Evolutionary conservation across 192 early-diverging fungal species (phyloP), one percentile per base, ranked within the genome.

Genomic region (Phlyctochytrium arcticum): DNA sequence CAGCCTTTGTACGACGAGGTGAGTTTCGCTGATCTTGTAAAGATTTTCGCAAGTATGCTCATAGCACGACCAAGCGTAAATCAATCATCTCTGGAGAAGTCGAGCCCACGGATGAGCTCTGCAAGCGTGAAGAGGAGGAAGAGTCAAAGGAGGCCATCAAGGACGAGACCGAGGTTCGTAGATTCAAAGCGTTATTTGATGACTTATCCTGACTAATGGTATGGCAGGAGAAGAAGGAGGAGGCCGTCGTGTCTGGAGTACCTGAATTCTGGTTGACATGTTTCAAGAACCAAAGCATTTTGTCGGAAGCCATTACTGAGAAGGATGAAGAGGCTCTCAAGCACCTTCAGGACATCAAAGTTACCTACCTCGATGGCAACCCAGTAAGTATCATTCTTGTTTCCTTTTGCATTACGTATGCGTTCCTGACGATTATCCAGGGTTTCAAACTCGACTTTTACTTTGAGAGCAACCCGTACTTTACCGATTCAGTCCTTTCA

Each of bases 221-320:
- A 27, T 6, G 23, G 27, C 39, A 67, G 8, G 58, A 61, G 44
- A 48, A 60, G 57, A 48, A 49, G n/a, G 39, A 56, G 8, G 37
- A 10, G 15, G 32, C 53, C 24, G 54, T 19, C 30, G 21, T 66
- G 1, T 31, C 29, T 60, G 96, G 94, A 67, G 87, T 98, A 29
- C 97, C 97, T 39, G 85, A 92, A 57, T 98, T 99, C 86, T 98
- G 97, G 97, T 80, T 95, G 36, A 97, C 93, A 32, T 83, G 86
- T 37, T 78, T 99, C 79, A 89, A 90, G 82, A 92, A 89, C 82
- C 79, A 93, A 78, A 79, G 85, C 42, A 78, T 83, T 60, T 76
- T 98, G 57, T 67, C 72, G 48, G 92, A 96, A 37, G 77, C 88
- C 51, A 94, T 99, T 75, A 92, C 92, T 24, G 92, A 92, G 49